phyloP scores from a whole-genome alignment of 2,329 filamentous ascomycete genomes.

The Colletotrichum kahawae region DNA sequence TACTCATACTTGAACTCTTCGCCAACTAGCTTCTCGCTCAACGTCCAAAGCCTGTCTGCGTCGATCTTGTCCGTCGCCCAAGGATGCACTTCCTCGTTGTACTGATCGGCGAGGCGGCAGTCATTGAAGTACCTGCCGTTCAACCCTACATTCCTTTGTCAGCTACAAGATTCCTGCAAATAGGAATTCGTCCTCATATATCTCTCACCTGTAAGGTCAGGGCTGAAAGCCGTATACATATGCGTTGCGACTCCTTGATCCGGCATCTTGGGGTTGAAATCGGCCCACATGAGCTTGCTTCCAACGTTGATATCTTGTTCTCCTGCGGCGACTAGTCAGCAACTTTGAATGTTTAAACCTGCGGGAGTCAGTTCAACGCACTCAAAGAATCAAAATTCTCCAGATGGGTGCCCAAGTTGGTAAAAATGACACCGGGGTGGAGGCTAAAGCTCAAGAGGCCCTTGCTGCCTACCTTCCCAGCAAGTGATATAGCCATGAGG shows the following conservation, averaged over 20 bases:
- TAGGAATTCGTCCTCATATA: background rate
- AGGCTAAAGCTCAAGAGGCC: slow-evolving; percentile 37
- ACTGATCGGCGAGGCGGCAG: slow-evolving; percentile 30
- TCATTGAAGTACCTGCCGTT: slow-evolving; percentile 34
- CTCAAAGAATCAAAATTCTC: background rate
- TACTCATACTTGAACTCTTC: slow-evolving; percentile 31
- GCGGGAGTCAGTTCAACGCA: background rate
- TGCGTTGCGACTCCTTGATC: slow-evolving; percentile 35
- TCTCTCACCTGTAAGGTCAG: background rate
- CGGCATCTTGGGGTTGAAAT: slow-evolving; percentile 25
- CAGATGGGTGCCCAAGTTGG: slow-evolving; percentile 22
- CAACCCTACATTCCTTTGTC: background rate
- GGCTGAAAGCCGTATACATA: slow-evolving; percentile 37
- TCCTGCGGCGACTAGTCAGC: slow-evolving; percentile 21
- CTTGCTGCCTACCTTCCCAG: slow-evolving; percentile 32
- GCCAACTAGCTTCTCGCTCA: slow-evolving; percentile 37
- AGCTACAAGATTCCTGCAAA: no score
- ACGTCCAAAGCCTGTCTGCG: slow-evolving; percentile 37
- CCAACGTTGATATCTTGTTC: slow-evolving; percentile 27
- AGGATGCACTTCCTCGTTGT: slow-evolving; percentile 29
- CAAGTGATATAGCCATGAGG: slow-evolving; percentile 34
- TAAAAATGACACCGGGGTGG: slow-evolving; percentile 35
- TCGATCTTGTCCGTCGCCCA: slow-evolving; percentile 30
- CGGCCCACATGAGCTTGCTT: slow-evolving; percentile 21
- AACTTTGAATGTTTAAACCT: background rate